Evolutionary conservation across 192 early-diverging fungal genomes (phyloP).

Genomic region (Phlyctochytrium planicorne): DNA sequence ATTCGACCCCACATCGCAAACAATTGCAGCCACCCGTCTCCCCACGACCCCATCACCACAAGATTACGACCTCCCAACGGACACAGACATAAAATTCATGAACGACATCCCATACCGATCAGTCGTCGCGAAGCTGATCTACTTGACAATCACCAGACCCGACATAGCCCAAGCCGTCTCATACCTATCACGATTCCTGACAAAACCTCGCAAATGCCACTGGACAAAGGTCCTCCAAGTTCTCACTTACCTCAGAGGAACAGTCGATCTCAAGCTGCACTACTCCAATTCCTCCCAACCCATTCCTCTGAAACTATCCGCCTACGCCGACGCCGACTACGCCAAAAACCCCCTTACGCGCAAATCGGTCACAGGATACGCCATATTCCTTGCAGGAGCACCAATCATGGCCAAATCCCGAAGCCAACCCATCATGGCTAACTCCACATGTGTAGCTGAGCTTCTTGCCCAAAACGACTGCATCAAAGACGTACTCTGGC

Average conservation of each 20-base stretch:
- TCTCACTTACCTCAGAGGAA: slow-evolving; percentile 7
- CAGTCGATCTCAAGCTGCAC: neutral
- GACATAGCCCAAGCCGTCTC: slow-evolving; percentile 6
- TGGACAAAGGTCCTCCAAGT: slow-evolving; percentile 1
- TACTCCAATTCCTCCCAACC: neutral
- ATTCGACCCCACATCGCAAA: neutral
- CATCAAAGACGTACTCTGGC: neutral
- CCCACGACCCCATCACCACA: neutral
- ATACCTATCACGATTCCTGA: neutral
- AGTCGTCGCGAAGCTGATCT: slow-evolving; percentile 4
- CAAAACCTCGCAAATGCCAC: slow-evolving; percentile 1
- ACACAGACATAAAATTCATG: too few species aligned
- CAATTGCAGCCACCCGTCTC: neutral
- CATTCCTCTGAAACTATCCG: neutral
- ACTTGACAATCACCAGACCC: slow-evolving; percentile 8
- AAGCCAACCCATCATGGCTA: neutral
- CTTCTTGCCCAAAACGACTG: neutral
- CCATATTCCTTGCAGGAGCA: neutral
- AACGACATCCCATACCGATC: neutral
- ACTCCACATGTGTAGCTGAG: slow-evolving; percentile 2
- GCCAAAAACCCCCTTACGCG: neutral
- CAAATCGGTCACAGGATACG: neutral
- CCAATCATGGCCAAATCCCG: neutral
- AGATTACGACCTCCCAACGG: neutral
- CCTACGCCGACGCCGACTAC: slow-evolving; percentile 4